Base-by-base conservation (phyloP, 768 basidiomycete genomes). In the Leccinellum albellum region DNA sequence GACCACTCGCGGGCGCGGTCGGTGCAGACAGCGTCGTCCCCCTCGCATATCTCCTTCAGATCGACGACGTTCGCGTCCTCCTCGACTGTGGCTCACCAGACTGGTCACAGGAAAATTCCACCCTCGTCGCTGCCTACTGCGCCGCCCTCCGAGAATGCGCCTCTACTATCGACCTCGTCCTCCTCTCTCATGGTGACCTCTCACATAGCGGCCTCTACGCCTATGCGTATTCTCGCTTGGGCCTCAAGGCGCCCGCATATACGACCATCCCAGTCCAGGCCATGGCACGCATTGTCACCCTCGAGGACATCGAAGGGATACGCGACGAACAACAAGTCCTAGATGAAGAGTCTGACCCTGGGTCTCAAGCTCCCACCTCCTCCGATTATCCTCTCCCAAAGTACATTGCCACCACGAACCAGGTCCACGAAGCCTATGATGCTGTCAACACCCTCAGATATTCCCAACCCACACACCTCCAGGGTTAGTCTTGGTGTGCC, bases 11-110 rank as follows among this genome's bases (percentile, higher is more conserved):
- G 35, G 92, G 92, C 24, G 85, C 91, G 35, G 91, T 92, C 51
- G 83, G 83, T 61, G 84, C 86, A 2, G 75, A 80, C 8, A 75
- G 78, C 57, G 80, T 82, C 8, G 80, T 79, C 7, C 89, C 91
- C 3, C 76, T 93, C 44, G 82, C 87, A 8, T 96, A 97, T 71
- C 78, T 98, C 31, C 83, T 99, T 21, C 90, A 98, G 66, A 83
- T 98, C 54, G 97, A 98, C 78, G 94, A 95, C 73, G 87, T 97
- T 21, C 82, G 85, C 56, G 91, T 99, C 64, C 82, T 99, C 20
- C 81, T 99, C 56, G 97, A 99, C 75, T 93, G 96, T 70, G 97
- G 97, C 13, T 90, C 93, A 6, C 90, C 88, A 2, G 91, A 94
- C 74, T 89, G 88, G 87, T 77, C 79, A 23, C 89, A 86, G 32